Base-by-base conservation (phyloP, 805 yeast species). In the Nakazawaea ernobii region DNA sequence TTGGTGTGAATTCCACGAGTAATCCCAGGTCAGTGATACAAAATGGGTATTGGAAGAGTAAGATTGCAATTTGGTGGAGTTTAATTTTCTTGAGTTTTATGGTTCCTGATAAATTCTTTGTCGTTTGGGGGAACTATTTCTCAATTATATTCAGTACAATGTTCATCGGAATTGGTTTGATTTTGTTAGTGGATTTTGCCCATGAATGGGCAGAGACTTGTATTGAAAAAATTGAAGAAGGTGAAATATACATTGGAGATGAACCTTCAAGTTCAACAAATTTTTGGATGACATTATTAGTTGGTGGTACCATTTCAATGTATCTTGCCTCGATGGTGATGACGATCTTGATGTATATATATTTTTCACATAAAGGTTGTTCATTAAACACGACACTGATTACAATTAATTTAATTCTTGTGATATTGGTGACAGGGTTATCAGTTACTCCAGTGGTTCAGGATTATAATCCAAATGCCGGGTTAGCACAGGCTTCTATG, bases 141-240 rank as follows among this genome's bases (percentile, higher is more conserved):
- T 89, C 97, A 6, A 84, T 91, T 29, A 66, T 89, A 5, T 83
- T 89, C 56, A 88, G 96, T 39, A 85, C 92, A 2, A 59, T 90
- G 4, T 94, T 94, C 67, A 77, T 92, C 33, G 82, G 94, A 13
- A 87, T 94, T 51, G 99, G 99, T 1, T 74, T 94, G 49, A 85
- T 95, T 11, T 71, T 94, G 43, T 70, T 94, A 42, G 97, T 94
- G 30, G 99, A 94, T 65, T 94, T 89, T 73, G 98, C 99, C 4
- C 98, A 94, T 65, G 92, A 92, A 55, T 94, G 97, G 97, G 97
- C 98, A 0, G 99, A 94, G 58, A 86, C 86, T 7, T 94, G 99
- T 63, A 75, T 94, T 46, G 90, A 84, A 54, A 86, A 89, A 57
- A 88, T 94, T 37, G 98, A 94, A 61, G 81, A 83, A 57, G 92